These are phyloP conservation scores for Cordyceps pruinosa DNA, from an alignment of 2,329 filamentous ascomycete species.

Conservation along the genomic window DNA sequence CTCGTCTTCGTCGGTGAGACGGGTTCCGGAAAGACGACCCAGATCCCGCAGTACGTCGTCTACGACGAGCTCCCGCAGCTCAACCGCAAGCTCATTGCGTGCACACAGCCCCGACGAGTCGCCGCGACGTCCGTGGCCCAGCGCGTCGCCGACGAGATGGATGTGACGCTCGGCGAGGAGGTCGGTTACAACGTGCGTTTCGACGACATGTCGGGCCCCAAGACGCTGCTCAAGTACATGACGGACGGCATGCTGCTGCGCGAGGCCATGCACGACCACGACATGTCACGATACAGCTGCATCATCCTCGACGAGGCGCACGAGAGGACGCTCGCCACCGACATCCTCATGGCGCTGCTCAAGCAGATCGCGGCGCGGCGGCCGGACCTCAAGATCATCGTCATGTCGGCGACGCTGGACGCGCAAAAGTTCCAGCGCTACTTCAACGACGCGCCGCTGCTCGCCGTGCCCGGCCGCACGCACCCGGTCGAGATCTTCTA, in stretches of 20 bases:
- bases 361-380: constrained; percentile 81
- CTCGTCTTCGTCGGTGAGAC: constrained; percentile 98
- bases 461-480: constrained; percentile 91
- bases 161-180: constrained; percentile 85
- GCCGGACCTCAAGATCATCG: constrained; percentile 91
- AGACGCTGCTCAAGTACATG: constrained; percentile 98
- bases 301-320: constrained; percentile 99
- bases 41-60: constrained; percentile 97
- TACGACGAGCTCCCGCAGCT: constrained; percentile 91
- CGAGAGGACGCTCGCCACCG: constrained; percentile 92
- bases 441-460: constrained; percentile 87
- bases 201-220: constrained; percentile 83
- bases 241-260: constrained; percentile 97
- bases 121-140: constrained; percentile 98
- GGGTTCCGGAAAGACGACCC: constrained; percentile 97
- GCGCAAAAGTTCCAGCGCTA: constrained; percentile 97
- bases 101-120: constrained; percentile 94
- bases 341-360: constrained; percentile 92
- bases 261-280: constrained; percentile 93
- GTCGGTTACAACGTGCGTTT: constrained; percentile 99
- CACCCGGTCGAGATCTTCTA: constrained; percentile 98
- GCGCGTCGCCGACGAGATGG: constrained; percentile 95
- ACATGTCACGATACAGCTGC: constrained; percentile 86
- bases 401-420: constrained; percentile 97
- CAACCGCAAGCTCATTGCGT: constrained; percentile 84